Evolutionary conservation across 768 basidiomycete genomes (phyloP), one percentile per base, ranked within the genome.

Genomic region (Psilocybe azurescens): DNA sequence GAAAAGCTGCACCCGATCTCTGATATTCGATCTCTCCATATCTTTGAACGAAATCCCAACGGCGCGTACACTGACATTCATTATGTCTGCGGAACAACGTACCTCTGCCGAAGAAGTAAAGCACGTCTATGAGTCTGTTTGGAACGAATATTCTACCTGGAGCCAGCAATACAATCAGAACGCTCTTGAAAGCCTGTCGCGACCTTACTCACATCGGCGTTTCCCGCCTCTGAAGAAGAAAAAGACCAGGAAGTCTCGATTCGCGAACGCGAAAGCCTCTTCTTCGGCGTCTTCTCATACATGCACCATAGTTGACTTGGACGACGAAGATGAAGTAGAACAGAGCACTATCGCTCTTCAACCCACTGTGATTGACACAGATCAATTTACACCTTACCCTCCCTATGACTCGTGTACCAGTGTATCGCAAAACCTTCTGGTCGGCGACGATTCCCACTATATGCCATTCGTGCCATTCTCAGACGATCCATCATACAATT

Each of bases 401-500:
- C 65, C 70, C 5, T 90, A 91, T 67, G 87, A 89, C 65, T 75
- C 79, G 1, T 89, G 87, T 67, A 77, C 86, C 2, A 85, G 88
- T 1, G 63, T 78, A 2, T 65, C 69, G 10, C 77, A 79, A 50
- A 87, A 77, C 50, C 74, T 86, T 14, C 77, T 80, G 49, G 74
- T 77, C 16, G 88, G 86, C 3, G 89, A 90, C 61, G 89, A 90
- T 60, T 74, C 84, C 5, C 76, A 79, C 61, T 71, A 74, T 20
- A 81, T 90, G 78, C 77, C 79, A 2, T 91, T 89, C 69, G 72
- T 89, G 5, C 89, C 89, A 1, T 85, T 84, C 56, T 78, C 83
- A 0, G 89, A 91, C 66, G 89, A 91, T 48, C 78, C 80, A 2
- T 66, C 51, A 0, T 92, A 91, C 64, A 65, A 84, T 53, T 73